Evolutionary conservation across 2,329 filamentous ascomycete species (phyloP).

Genomic region (Arthrobotrys sphaeroides): DNA sequence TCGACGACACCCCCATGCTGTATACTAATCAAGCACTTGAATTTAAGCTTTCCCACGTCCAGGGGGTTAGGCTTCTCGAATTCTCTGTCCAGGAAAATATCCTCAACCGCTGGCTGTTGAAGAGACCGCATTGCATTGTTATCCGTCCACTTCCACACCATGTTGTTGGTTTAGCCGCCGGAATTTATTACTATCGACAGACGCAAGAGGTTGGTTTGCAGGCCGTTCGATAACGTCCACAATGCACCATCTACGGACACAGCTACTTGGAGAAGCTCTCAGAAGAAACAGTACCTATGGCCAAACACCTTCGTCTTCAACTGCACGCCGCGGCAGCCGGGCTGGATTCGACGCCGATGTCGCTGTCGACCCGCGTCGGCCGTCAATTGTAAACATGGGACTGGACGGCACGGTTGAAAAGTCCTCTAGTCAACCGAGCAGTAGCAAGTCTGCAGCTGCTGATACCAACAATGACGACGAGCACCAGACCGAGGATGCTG

Average conservation of each 20-base stretch:
- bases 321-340: background rate
- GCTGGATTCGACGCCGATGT: background rate
- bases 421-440: constrained; percentile 11
- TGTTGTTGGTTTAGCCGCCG: background rate
- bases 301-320: constrained; percentile 2
- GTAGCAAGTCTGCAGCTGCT: constrained; percentile 23
- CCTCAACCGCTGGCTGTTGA: background rate
- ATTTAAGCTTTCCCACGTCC: constrained; percentile 1
- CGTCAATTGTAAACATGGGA: background rate
- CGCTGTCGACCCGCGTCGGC: background rate
- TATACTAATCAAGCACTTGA: constrained; percentile 3
- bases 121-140: background rate
- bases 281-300: constrained; percentile 7
- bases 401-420: constrained; percentile 16
- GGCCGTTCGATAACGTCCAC: background rate
- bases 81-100: background rate
- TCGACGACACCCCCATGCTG: background rate
- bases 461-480: constrained; percentile 7
- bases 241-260: constrained; percentile 31
- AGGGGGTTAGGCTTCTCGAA: background rate
- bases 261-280: constrained; percentile 23
- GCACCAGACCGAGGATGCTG: background rate
- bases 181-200: background rate
- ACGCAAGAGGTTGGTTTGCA: background rate
- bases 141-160: background rate